These are phyloP conservation scores for Aethionema arabicum DNA, from an alignment of 345 rosid genomes.

Conservation along the genomic window DNA sequence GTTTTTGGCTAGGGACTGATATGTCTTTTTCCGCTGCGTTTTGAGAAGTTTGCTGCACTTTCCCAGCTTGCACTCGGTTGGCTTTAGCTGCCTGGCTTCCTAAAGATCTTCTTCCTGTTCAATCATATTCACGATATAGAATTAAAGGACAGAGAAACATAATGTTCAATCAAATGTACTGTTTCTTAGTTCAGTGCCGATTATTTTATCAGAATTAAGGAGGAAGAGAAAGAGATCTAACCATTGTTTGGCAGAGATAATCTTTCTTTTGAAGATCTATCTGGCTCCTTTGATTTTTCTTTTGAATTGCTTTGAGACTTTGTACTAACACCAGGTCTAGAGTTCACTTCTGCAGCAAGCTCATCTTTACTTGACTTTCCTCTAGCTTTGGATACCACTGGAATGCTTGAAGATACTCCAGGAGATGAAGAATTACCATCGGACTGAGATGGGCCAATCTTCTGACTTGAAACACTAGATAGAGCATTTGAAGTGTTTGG, in stretches of 20 bases:
- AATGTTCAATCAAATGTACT: constrained; percentile 7
- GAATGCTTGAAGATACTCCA: constrained; percentile 49
- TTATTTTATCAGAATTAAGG: constrained; percentile 4
- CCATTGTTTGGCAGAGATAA: constrained; percentile 73
- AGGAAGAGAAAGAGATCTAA: constrained; percentile 39
- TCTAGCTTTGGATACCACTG: constrained; percentile 52
- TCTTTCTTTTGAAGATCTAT: constrained; percentile 60
- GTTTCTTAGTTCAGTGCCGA: neutral
- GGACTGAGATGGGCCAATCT: constrained; percentile 65
- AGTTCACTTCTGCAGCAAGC: constrained; percentile 50
- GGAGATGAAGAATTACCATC: constrained; percentile 69
- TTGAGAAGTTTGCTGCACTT: constrained; percentile 14
- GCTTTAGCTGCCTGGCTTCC: constrained; percentile 30
- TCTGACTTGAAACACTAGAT: constrained; percentile 52
- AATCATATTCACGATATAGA: constrained; percentile 2
- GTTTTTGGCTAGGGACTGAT: constrained; percentile 15
- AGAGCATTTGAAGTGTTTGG: constrained; percentile 39
- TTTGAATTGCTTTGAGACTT: constrained; percentile 92
- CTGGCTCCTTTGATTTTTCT: constrained; percentile 58
- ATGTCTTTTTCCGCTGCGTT: constrained; percentile 11
- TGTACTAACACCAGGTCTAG: constrained; percentile 46
- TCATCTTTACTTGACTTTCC: constrained; percentile 53
- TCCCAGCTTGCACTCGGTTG: constrained; percentile 18
- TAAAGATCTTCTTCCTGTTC: constrained; percentile 24
- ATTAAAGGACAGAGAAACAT: neutral